Evolutionary conservation across 75 land plant genomes (phyloP).

Genomic region (Cupressus sempervirens): DNA sequence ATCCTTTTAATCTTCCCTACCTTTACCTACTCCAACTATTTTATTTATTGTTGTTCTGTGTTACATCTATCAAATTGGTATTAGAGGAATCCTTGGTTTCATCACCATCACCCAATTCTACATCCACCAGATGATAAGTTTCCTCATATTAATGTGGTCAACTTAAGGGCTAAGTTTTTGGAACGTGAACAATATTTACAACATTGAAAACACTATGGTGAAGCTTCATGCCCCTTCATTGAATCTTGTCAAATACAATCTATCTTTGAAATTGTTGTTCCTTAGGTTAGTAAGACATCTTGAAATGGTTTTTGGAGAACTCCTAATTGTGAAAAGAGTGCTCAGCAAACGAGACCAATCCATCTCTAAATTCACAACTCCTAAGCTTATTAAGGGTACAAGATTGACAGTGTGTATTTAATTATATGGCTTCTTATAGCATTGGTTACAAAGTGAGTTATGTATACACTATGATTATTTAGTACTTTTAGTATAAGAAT

Average conservation of each 20-base stretch:
- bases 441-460: background rate
- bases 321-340: conserved; percentile 1
- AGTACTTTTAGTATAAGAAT: no score
- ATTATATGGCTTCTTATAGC: background rate
- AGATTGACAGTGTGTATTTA: background rate
- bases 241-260: background rate
- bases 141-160: conserved; percentile 25
- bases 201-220: background rate
- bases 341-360: background rate
- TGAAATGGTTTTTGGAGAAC: no score
- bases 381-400: conserved; percentile 8
- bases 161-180: conserved; percentile 24
- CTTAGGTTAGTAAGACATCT: no score
- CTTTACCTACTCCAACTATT: no score
- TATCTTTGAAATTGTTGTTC: no score
- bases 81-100: no score
- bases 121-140: conserved; percentile 54
- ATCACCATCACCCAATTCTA: background rate
- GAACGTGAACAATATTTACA: conserved; percentile 21
- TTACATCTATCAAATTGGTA: no score
- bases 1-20: no score
- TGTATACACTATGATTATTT: background rate
- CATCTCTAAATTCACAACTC: background rate
- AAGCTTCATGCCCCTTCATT: background rate
- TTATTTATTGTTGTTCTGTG: no score